Percentiles rank a stretch among this genome's conserved stretches.
phyloP scores from a whole-genome alignment of 108 stramenopile genomes.

The Nitzschia putrida region DNA sequence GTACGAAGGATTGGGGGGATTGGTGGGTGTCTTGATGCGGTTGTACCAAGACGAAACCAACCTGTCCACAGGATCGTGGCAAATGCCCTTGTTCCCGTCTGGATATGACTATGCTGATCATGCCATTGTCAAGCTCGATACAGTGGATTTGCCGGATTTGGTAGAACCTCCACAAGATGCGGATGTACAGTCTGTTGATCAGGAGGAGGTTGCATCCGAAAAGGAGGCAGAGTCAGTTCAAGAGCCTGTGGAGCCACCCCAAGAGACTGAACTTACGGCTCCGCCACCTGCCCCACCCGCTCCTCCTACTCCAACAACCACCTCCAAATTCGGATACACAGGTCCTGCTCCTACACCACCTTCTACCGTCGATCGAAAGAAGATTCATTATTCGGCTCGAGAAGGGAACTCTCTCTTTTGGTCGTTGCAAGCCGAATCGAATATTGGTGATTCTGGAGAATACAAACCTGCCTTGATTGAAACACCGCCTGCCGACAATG shows the following conservation, averaged over 20 bases:
- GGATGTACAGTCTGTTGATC: too few species aligned
- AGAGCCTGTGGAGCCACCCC: too few species aligned
- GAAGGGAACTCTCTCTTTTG: conserved; percentile 4
- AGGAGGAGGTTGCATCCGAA: too few species aligned
- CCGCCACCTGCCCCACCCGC: not conserved
- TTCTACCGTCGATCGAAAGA: not conserved
- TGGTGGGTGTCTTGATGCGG: conserved; percentile 32
- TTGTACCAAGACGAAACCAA: conserved; percentile 6
- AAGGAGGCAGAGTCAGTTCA: too few species aligned
- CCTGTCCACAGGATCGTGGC: too few species aligned
- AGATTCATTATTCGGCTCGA: conserved; percentile 3
- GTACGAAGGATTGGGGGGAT: conserved; percentile 56
- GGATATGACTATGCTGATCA: not conserved
- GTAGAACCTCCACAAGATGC: too few species aligned
- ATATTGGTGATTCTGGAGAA: conserved; percentile 16
- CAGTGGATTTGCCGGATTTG: too few species aligned
- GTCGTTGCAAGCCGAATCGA: conserved; percentile 22
- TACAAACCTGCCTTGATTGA: conserved; percentile 20
- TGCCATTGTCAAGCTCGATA: too few species aligned
- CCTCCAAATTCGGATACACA: not conserved
- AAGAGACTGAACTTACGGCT: too few species aligned
- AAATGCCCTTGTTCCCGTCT: conserved; percentile 7
- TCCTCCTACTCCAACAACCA: not conserved
- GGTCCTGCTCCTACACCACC: not conserved
- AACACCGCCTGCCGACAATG: not conserved